Evolutionary conservation across 257 asterid species (phyloP), one percentile per base, ranked within the genome.

Genomic region (Osmanthus fragrans): DNA sequence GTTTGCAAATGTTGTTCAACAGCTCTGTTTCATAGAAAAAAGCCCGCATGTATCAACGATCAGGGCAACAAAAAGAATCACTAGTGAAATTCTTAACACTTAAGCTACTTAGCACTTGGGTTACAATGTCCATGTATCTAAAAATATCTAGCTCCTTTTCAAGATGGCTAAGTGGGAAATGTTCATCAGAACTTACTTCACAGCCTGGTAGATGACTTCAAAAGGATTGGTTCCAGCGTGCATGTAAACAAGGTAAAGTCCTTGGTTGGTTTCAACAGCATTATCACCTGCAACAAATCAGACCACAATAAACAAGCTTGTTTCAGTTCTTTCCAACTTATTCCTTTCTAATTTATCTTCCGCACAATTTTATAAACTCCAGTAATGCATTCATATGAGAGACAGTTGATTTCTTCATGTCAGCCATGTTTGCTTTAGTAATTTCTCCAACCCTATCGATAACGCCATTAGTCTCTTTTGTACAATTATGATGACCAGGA

Each of bases 141-240:
- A 54, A 54, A 25, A n/a, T 19, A n/a, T n/a, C 23, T 54, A 5
- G 64, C 27, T 54, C 64, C 64, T 54, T 54, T 54, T n/a, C 64
- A 54, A 54, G 64, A 19, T 19, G 1, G 11, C 27, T n/a, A 19
- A 47, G 7, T 54, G 25, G 27, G 64, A n/a, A 54, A 54, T 54
- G 25, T 54, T 7, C 8, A 54, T 18, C 19, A 36, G 65, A 75
- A 82, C 97, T 83, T 86, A 94, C 98, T 94, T 94, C 70, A 94
- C 97, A 72, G 97, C 97, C 82, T 94, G 93, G 60, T 82, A 88
- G 81, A 94, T 88, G 81, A 94, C 98, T 88, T 94, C 97, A 81
- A 86, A 94, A 54, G 98, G 97, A 88, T 92, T 92, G 27, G 92
- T 83, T 76, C 98, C 98, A 70, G 97, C 92, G 80, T 94, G 97